A percentile compares a stretch with the other conserved stretches of the same genome.
Evolutionary conservation across 106 monocot species (phyloP).

Genomic region (Gastrodia elata): DNA sequence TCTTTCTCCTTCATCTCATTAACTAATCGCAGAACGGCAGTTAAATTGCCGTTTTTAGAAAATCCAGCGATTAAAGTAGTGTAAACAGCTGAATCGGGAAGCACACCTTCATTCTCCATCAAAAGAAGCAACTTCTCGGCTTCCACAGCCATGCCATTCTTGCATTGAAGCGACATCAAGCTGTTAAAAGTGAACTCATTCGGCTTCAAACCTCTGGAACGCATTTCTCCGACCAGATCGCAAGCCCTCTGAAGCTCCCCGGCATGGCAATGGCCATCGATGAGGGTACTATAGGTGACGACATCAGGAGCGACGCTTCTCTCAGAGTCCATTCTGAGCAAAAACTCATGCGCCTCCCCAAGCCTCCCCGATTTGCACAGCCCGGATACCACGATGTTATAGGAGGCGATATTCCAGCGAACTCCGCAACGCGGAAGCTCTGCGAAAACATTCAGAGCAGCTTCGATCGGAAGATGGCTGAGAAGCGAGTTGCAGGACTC

Average conservation of each 20-base stretch:
- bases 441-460: conserved; percentile 25
- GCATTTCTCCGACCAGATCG: conserved; percentile 58
- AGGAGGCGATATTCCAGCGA: conserved; percentile 42
- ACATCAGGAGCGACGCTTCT: conserved; percentile 33
- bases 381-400: conserved; percentile 53
- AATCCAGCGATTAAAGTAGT: conserved; percentile 71
- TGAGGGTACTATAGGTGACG: conserved; percentile 68
- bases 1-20: conserved; percentile 52
- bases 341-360: conserved; percentile 37
- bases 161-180: conserved; percentile 44
- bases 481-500: conserved; percentile 57
- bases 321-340: conserved; percentile 38
- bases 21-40: conserved; percentile 25
- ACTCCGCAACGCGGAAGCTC: conserved; percentile 39
- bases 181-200: conserved; percentile 73
- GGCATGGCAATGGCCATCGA: conserved; percentile 52
- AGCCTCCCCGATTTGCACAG: conserved; percentile 35
- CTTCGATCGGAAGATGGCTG: conserved; percentile 29
- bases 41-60: conserved; percentile 36
- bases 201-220: conserved; percentile 35
- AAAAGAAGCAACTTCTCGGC: conserved; percentile 41
- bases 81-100: conserved; percentile 57
- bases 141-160: conserved; percentile 29
- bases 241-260: conserved; percentile 43
- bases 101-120: conserved; percentile 41